A percentile compares a stretch with the other conserved stretches of the same genome.
phyloP scores from a whole-genome alignment of 257 asterid genomes.

The Echium plantagineum region DNA sequence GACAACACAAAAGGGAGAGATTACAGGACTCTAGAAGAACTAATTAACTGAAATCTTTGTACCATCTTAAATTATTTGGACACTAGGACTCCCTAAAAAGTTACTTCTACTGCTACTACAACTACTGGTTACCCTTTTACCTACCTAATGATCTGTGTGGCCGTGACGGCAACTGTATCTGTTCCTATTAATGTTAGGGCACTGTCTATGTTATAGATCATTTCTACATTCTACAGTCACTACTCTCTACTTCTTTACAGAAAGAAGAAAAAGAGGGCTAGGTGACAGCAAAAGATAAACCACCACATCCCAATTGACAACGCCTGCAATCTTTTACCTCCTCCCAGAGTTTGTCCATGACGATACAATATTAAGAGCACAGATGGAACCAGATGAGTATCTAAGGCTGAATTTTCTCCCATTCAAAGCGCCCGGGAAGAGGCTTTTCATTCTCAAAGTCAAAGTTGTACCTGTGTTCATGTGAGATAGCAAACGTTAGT shows the following conservation, averaged over 20 bases:
- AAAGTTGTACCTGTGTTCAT: constrained; percentile 27
- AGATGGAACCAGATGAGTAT: too few relatives aligned
- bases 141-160: constrained; percentile 28
- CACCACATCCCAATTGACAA: constrained; percentile 10
- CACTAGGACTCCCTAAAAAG: too few relatives aligned
- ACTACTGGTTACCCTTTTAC: not conserved
- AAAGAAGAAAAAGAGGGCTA: constrained; percentile 12
- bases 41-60: not conserved
- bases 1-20: not conserved
- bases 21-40: not conserved
- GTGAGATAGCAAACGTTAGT: not conserved
- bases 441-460: constrained; percentile 29
- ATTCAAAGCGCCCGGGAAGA: constrained; percentile 23
- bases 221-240: constrained; percentile 19
- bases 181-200: not conserved
- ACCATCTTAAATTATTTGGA: not conserved
- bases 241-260: constrained; percentile 20
- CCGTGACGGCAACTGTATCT: constrained; percentile 13
- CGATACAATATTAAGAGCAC: too few relatives aligned
- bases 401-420: constrained; percentile 23
- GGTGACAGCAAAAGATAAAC: constrained; percentile 1
- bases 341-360: not conserved
- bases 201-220: constrained; percentile 34
- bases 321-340: constrained; percentile 6
- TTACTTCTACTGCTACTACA: not conserved